Base-by-base conservation (phyloP, 768 basidiomycete species). In the Paxillus involutus region DNA sequence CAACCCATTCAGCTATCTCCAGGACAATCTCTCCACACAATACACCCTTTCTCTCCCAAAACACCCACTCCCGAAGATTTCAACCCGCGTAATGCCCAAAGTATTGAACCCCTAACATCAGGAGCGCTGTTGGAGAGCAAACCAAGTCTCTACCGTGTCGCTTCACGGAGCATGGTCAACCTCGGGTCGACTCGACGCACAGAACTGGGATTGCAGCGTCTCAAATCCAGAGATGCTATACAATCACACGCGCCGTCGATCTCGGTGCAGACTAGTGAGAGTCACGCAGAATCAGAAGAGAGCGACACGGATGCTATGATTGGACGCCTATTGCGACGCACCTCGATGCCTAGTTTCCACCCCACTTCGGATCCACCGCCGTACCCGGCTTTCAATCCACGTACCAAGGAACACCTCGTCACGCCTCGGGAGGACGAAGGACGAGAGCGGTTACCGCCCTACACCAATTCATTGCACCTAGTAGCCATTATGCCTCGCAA, bases 401-500 rank as follows among this genome's bases (percentile, higher is more conserved):
- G 60, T 45, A 62, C 56, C 62, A 63, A 47, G 39, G 65, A 55
- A 35, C 37, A 56, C 49, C 33, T 60, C 50, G 48, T 60, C 58
- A 55, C 16, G 60, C 81, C 83, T 1, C 75, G 78, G 10, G 88
- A 89, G n/a, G 91, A 95, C 55, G 96, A 96, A 66, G 96, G 92
- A 9, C 72, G 61, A 44, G 96, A 99, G 70, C 69, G 68, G 37
- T 78, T 99, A 1, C 97, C 97, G 0, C 40, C 68, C 6, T 99
- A 99, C 69, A 81, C 80, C 56, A 98, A 97, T 71, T 72, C 77
- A 14, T 81, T 98, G 16, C 86, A 91, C 63, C 82, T 98, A 62
- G 80, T 83, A 35, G 91, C 86, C 3, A 78, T 86, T 50, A 81
- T 99, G 75, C 88, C 89, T 1, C 83, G 91, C 44, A 99, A 99